Conservation (phyloP, 805 yeast species). For the Zygosaccharomyces bisporus region DNA sequence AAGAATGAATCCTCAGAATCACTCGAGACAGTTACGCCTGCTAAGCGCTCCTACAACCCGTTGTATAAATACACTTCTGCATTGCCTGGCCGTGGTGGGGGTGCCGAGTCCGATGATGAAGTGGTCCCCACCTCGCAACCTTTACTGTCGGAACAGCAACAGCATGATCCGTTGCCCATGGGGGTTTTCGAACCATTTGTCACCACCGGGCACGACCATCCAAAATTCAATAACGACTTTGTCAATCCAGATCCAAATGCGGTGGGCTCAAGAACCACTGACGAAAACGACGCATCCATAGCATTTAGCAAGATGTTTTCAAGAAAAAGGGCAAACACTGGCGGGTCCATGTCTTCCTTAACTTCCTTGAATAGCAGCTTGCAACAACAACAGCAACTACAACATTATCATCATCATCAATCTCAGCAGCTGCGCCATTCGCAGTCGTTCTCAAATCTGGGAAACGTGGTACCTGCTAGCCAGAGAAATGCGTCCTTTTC, state of each 20-base stretch:
- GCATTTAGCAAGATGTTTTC: conserved; percentile 36
- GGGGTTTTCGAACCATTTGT: conserved; percentile 3
- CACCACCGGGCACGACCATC: neutral
- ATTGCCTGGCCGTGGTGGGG: neutral
- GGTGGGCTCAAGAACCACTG: conserved; percentile 12
- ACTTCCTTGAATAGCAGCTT: conserved; percentile 19
- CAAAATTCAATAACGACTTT: conserved; percentile 4
- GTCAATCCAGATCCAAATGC: conserved; percentile 7
- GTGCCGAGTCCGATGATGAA: conserved; percentile 5
- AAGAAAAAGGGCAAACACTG: conserved; percentile 32
- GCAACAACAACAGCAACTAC: conserved; percentile 7
- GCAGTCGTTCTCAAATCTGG: conserved; percentile 9
- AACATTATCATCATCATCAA: conserved; percentile 5
- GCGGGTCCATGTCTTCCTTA: conserved; percentile 32
- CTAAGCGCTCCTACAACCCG: conserved; percentile 4
- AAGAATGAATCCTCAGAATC: conserved; percentile 6
- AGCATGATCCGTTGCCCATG: conserved; percentile 1
- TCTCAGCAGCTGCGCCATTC: neutral
- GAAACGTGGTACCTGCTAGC: conserved; percentile 10
- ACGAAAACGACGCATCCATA: conserved; percentile 37
- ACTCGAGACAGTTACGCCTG: neutral
- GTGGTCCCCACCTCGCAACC: conserved; percentile 7
- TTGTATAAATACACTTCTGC: conserved; percentile 2
- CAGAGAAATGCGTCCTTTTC: conserved; percentile 25
- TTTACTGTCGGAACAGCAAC: neutral